Evolutionary conservation across 352 stramenopile genomes (phyloP).

Genomic region (Phytophthora pseudosyringae): DNA sequence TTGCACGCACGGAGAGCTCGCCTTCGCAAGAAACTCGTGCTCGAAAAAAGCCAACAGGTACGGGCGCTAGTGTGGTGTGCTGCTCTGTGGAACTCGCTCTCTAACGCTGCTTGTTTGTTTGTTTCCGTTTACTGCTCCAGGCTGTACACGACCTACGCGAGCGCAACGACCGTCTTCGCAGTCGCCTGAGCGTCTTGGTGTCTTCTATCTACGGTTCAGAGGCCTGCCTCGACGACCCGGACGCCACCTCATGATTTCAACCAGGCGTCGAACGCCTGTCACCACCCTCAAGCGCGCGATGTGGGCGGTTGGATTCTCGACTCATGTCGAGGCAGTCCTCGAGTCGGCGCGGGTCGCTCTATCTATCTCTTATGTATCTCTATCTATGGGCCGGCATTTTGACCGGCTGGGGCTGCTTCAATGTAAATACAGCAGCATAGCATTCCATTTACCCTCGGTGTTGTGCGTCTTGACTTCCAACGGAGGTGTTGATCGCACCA

Average conservation of each 20-base stretch:
- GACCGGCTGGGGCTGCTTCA: conserved; percentile 36
- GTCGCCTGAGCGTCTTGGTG: conserved; percentile 60
- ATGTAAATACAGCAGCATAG: conserved; percentile 48
- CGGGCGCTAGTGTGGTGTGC: not conserved
- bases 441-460: conserved; percentile 11
- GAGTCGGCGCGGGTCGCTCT: conserved; percentile 25
- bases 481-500: not conserved
- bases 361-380: conserved; percentile 46
- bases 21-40: conserved; percentile 82
- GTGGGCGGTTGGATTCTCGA: conserved; percentile 21
- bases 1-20: conserved; percentile 75
- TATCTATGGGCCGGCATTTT: conserved; percentile 46
- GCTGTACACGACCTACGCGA: conserved; percentile 65
- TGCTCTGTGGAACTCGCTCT: conserved; percentile 1
- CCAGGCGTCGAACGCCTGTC: conserved; percentile 20
- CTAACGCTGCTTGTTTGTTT: conserved; percentile 11
- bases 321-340: conserved; percentile 4
- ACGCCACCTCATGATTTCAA: conserved; percentile 37
- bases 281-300: conserved; percentile 18
- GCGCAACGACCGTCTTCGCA: conserved; percentile 70
- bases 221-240: conserved; percentile 29
- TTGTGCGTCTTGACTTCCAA: not conserved
- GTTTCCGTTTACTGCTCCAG: conserved; percentile 31
- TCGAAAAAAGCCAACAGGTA: conserved; percentile 81
- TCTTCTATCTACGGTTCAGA: conserved; percentile 69